These are phyloP conservation scores for Penicillium ochrochloron DNA, from an alignment of 495 filamentous ascomycete species.

Conservation along the genomic window DNA sequence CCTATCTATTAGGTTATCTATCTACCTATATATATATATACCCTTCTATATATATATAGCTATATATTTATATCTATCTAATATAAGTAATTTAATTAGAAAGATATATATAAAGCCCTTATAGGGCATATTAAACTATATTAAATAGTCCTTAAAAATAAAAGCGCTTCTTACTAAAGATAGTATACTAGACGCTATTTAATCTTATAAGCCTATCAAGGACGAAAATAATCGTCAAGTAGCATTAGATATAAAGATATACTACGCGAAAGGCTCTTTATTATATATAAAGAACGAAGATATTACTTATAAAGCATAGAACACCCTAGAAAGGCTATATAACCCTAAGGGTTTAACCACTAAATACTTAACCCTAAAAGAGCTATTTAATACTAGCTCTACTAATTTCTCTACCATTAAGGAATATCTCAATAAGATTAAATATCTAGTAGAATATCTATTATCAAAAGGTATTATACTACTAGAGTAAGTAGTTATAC, in stretches of 20 bases:
- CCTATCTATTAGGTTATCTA: no score
- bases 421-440: neutral
- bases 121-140: neutral
- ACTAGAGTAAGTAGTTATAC: neutral
- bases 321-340: neutral
- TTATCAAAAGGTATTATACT: neutral
- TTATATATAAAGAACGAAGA: neutral
- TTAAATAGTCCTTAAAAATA: neutral
- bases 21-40: no score
- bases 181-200: neutral
- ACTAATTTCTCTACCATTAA: neutral
- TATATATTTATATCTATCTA: no score
- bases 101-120: neutral
- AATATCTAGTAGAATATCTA: neutral
- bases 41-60: no score
- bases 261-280: neutral
- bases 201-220: neutral
- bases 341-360: conserved; percentile 3
- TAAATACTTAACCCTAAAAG: neutral
- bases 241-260: neutral
- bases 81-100: neutral
- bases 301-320: neutral
- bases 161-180: neutral
- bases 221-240: neutral
- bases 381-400: neutral